Conservation (phyloP, 495 filamentous ascomycete genomes). For the Talaromyces thailandensis region DNA sequence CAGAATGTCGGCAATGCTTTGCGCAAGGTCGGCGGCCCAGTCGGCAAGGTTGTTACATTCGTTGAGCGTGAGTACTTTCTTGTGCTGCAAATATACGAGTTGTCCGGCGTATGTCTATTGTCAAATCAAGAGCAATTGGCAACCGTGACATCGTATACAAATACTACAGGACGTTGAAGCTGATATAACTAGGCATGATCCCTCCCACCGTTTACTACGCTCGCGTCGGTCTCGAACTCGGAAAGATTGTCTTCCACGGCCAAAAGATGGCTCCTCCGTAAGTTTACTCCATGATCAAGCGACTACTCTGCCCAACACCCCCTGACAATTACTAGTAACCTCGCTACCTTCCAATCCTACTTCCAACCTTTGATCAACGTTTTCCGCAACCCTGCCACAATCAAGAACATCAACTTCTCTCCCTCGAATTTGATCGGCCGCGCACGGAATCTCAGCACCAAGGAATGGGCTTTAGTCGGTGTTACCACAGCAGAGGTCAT, state of each 20-base stretch:
- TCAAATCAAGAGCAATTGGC: neutral
- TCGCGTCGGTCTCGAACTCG: constrained; percentile 77
- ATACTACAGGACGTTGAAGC: constrained; percentile 9
- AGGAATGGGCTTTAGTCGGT: constrained; percentile 59
- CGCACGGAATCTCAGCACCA: constrained; percentile 57
- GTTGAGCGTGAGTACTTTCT: constrained; percentile 62
- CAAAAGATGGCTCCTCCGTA: constrained; percentile 94
- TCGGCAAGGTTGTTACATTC: constrained; percentile 69
- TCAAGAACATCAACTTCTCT: constrained; percentile 33
- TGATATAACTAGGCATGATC: constrained; percentile 60
- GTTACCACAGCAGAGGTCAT: constrained; percentile 79
- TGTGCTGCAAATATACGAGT: neutral
- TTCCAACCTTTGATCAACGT: constrained; percentile 64
- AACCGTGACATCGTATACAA: neutral
- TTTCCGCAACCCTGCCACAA: constrained; percentile 54
- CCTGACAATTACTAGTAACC: constrained; percentile 39
- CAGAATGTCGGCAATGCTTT: constrained; percentile 55
- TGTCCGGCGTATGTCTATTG: neutral
- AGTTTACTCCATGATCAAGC: constrained; percentile 27
- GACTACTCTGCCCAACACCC: neutral
- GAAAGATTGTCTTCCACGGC: constrained; percentile 75
- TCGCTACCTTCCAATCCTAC: constrained; percentile 79
- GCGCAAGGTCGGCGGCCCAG: constrained; percentile 73
- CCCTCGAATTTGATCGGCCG: constrained; percentile 48
- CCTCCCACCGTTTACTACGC: constrained; percentile 86